phyloP scores from a whole-genome alignment of 441 rosid genomes.

The Eruca vesicaria region DNA sequence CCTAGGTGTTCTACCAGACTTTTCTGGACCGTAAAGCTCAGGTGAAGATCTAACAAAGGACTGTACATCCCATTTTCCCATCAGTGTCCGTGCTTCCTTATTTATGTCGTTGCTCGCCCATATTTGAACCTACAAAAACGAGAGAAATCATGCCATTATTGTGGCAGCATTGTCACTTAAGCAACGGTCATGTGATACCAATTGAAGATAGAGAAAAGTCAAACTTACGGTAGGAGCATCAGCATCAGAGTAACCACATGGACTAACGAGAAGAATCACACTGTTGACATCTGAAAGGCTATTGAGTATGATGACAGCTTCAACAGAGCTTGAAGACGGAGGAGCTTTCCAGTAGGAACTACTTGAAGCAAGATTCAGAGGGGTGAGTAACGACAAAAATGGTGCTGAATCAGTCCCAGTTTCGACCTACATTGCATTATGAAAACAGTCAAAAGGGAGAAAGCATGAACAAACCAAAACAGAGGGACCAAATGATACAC shows the following conservation, averaged over 20 bases:
- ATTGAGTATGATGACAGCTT: slow-evolving; percentile 71
- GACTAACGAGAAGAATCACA: slow-evolving; percentile 81
- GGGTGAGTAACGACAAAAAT: slow-evolving; percentile 73
- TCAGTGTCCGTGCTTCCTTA: slow-evolving; percentile 73
- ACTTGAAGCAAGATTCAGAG: slow-evolving; percentile 53
- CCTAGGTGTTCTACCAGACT: slow-evolving; percentile 58
- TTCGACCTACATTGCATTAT: slow-evolving; percentile 62
- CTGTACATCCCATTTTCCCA: slow-evolving; percentile 97
- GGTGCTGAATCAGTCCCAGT: slow-evolving; percentile 87
- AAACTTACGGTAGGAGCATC: slow-evolving; percentile 79
- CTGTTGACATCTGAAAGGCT: slow-evolving; percentile 81
- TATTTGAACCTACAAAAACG: slow-evolving; percentile 77
- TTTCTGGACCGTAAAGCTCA: slow-evolving; percentile 80
- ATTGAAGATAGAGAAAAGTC: slow-evolving; percentile 16
- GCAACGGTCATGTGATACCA: slow-evolving; percentile 9
- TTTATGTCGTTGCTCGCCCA: slow-evolving; percentile 95
- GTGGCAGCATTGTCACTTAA: background rate
- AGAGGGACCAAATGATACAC: slow-evolving; percentile 2
- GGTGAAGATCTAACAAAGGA: slow-evolving; percentile 63
- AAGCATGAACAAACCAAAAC: background rate
- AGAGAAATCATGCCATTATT: slow-evolving; percentile 2
- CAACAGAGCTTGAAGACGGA: slow-evolving; percentile 52
- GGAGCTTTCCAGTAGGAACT: slow-evolving; percentile 93
- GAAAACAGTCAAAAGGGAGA: slow-evolving; percentile 23
- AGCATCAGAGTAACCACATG: slow-evolving; percentile 87